phyloP scores from a whole-genome alignment of 305 asterid species.

The Stenogyne calaminthoides region DNA sequence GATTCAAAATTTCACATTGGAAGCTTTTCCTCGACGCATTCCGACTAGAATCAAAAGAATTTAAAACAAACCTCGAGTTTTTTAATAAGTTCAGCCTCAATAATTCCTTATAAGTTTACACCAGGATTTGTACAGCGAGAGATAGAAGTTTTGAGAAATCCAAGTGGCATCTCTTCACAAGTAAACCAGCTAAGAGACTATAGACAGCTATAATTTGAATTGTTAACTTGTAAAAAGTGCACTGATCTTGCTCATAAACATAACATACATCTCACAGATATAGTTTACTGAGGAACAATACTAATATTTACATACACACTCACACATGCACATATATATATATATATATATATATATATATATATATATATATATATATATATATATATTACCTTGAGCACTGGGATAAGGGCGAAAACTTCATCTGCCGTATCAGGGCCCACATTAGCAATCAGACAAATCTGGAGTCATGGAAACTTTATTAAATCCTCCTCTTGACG shows the following conservation, averaged over 20 bases:
- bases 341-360: too few relatives aligned
- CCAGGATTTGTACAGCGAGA: conserved; percentile 19
- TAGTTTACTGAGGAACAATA: background rate
- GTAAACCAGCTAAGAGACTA: conserved; percentile 3
- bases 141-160: background rate
- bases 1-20: background rate
- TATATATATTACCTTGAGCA: conserved; percentile 68
- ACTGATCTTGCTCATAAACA: background rate
- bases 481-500: conserved; percentile 25
- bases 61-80: background rate
- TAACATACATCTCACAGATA: background rate
- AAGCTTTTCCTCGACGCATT: conserved; percentile 1
- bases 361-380: too few relatives aligned
- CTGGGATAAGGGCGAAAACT: conserved; percentile 77
- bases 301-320: background rate
- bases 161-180: background rate
- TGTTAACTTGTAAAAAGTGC: background rate
- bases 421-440: conserved; percentile 76
- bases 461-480: conserved; percentile 42
- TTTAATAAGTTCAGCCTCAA: conserved; percentile 1
- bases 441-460: conserved; percentile 76
- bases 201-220: background rate
- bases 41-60: conserved; percentile 11
- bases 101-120: background rate
- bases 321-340: too few relatives aligned